A percentile compares a stretch with the other conserved stretches of the same genome.
phyloP scores from a whole-genome alignment of 768 basidiomycete genomes.

The Boletus coccyginus region DNA sequence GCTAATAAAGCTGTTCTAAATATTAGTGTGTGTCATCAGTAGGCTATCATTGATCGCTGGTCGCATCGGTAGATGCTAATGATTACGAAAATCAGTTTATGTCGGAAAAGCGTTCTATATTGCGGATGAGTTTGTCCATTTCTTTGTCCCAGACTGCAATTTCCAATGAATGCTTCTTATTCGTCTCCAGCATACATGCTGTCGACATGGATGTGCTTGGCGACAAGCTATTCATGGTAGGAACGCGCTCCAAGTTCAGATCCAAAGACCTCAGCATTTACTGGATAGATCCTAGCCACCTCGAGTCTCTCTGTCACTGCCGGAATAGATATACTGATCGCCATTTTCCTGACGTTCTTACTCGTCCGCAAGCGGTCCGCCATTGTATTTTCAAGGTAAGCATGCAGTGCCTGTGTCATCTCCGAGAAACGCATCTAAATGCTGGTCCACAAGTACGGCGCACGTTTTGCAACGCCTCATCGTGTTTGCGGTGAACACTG shows the following conservation, averaged over 20 bases:
- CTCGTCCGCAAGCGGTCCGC: not conserved
- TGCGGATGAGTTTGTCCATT: conserved; percentile 4
- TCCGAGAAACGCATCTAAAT: not conserved
- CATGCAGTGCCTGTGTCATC: too few relatives aligned
- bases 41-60: not conserved
- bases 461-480: conserved; percentile 7
- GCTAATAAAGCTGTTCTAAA: not conserved
- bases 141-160: not conserved
- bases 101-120: not conserved
- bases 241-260: not conserved
- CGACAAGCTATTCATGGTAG: not conserved
- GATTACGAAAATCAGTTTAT: not conserved
- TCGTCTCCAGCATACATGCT: not conserved
- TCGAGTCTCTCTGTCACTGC: not conserved
- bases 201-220: not conserved
- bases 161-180: not conserved
- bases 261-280: not conserved
- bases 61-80: not conserved
- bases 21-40: conserved; percentile 1
- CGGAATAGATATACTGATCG: conserved; percentile 4
- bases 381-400: not conserved
- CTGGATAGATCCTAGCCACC: not conserved
- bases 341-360: conserved; percentile 6
- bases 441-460: conserved; percentile 1
- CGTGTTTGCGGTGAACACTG: conserved; percentile 13